phyloP scores from a whole-genome alignment of 2,329 filamentous ascomycete genomes.

The Penicillium sp. region DNA sequence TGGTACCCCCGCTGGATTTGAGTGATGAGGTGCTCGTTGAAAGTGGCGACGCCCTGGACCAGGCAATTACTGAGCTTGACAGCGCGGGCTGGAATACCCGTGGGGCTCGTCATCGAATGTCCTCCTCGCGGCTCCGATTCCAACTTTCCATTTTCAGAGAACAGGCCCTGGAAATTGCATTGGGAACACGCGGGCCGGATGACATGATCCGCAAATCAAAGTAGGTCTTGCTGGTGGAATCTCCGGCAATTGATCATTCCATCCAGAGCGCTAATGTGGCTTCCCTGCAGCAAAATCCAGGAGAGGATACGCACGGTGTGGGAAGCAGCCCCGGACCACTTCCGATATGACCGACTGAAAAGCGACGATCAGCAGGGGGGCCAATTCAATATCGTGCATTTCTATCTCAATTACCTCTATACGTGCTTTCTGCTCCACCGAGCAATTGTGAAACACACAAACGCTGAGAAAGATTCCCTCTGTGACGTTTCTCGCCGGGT shows the following conservation, averaged over 20 bases:
- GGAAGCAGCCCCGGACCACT: constrained; percentile 24
- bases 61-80: constrained; percentile 28
- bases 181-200: constrained; percentile 24
- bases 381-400: constrained; percentile 24
- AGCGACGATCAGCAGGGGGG: constrained; percentile 14
- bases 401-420: constrained; percentile 38
- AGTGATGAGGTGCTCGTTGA: constrained; percentile 29
- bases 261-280: not conserved
- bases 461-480: constrained; percentile 31
- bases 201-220: constrained; percentile 28
- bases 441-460: constrained; percentile 33
- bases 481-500: constrained; percentile 34
- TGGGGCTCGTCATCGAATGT: constrained; percentile 19
- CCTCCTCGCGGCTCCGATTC: constrained; percentile 27
- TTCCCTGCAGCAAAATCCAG: constrained; percentile 23
- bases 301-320: constrained; percentile 26
- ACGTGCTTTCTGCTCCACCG: constrained; percentile 37
- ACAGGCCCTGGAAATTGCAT: constrained; percentile 32
- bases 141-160: constrained; percentile 29
- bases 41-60: constrained; percentile 24
- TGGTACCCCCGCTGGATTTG: constrained; percentile 38
- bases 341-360: constrained; percentile 26
- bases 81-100: constrained; percentile 30
- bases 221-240: too few species aligned
- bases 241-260: not conserved